Conservation (phyloP, 192 early-diverging fungal genomes). For the Backusella australiensis region DNA sequence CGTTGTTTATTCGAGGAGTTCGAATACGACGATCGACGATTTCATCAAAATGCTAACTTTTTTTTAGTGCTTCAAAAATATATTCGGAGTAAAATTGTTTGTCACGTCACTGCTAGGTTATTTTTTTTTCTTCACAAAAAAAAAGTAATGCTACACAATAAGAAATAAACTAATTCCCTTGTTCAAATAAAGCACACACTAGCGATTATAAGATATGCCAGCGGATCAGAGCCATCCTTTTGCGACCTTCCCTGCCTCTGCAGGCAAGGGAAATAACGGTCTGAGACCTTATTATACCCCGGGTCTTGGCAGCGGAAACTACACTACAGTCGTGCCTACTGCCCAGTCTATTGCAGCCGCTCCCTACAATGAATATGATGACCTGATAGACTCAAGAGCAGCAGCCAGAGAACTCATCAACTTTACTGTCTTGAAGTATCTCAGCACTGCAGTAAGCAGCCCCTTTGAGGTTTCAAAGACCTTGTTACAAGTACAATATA, state of each 20-base stretch:
- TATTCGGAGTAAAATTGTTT: not conserved
- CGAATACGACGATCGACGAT: not conserved
- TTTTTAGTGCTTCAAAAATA: not conserved
- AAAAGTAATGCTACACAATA: not conserved
- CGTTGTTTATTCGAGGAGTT: not conserved
- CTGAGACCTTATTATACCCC: constrained; percentile 34
- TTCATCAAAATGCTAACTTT: not conserved
- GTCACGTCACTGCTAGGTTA: not conserved
- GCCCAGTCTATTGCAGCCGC: not conserved
- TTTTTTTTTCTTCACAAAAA: not conserved
- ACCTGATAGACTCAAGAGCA: constrained; percentile 42
- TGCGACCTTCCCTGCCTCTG: constrained; percentile 25
- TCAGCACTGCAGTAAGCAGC: constrained; percentile 54
- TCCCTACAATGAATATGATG: constrained; percentile 24
- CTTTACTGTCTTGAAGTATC: constrained; percentile 60
- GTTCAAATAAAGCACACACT: not conserved
- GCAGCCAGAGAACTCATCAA: constrained; percentile 58
- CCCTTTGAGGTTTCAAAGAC: constrained; percentile 70
- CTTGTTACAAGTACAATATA: constrained; percentile 73
- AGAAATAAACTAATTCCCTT: constrained; percentile 4
- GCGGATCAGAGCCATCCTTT: constrained; percentile 26
- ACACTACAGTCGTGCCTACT: constrained; percentile 16
- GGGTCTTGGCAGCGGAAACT: constrained; percentile 22
- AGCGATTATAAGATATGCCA: constrained; percentile 5
- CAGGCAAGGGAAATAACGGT: constrained; percentile 25